Conservation (phyloP, 1,284 basidiomycete species). For the Ustilago crameri region DNA sequence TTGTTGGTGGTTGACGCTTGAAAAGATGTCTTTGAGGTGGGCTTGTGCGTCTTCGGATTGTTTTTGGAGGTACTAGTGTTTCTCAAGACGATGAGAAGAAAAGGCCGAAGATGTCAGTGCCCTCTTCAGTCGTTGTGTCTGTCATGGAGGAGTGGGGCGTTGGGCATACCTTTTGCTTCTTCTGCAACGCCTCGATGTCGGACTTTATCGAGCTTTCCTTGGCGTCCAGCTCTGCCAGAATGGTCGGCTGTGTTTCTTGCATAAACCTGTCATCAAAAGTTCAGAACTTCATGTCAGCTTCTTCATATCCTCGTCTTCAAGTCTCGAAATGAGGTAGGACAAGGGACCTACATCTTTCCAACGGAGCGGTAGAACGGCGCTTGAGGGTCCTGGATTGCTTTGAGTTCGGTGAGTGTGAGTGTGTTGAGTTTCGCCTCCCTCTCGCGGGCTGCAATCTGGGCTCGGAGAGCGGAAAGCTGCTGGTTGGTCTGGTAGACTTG, state of each 20-base stretch:
- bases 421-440: constrained; percentile 42
- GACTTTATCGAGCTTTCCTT: constrained; percentile 22
- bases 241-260: constrained; percentile 24
- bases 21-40: constrained; percentile 50
- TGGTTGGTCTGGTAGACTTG: constrained; percentile 45
- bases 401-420: constrained; percentile 33
- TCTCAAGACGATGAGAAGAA: constrained; percentile 3
- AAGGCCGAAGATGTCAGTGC: no score
- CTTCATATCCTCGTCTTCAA: no score
- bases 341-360: constrained; percentile 38
- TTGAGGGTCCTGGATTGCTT: constrained; percentile 20
- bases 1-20: constrained; percentile 41
- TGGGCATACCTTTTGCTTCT: constrained; percentile 29
- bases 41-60: constrained; percentile 45
- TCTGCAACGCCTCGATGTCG: constrained; percentile 25
- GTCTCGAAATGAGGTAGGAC: no score
- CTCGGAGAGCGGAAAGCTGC: constrained; percentile 30
- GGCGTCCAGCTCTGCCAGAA: constrained; percentile 18
- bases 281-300: no score
- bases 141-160: neutral
- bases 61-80: constrained; percentile 43
- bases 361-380: constrained; percentile 34
- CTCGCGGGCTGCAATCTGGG: constrained; percentile 30
- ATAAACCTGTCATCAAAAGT: constrained; percentile 40
- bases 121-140: no score